Evolutionary conservation across 176 grass and related monocot genomes (phyloP), one percentile per base, ranked within the genome.

Genomic region (Poa pratensis): DNA sequence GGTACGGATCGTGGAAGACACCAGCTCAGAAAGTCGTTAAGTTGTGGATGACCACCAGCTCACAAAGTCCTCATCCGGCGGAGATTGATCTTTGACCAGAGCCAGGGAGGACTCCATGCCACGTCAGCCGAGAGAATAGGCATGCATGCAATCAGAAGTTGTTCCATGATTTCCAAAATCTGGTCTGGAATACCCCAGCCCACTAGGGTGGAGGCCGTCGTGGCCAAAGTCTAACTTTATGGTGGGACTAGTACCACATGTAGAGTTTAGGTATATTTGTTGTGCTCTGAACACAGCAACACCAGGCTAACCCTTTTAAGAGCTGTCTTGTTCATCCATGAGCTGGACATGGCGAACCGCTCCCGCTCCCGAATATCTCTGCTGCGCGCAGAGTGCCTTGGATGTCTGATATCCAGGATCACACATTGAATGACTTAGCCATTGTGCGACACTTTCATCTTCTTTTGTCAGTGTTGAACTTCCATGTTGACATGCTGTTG

Each of bases 401-500:
- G 12, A 46, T 73, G 42, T 15, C 22, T 73, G 69, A 26, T 48
- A 73, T 43, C 12, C 37, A 8, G 0, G 42, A 73, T 48, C 42
- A 3, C 43, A 16, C 43, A 27, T 73, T 16, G 15, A 73, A 26
- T 46, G 70, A 22, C 22, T 73, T 73, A 49, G 69, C 69, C 69
- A 49, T 8, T 49, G 42, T 27, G 70, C 0, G 43, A 27, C 70
- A 7, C 22, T 73, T 49, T 46, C 15, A 49, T 46, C 6, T 28
- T 26, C 45, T 74, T 51, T 74, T 51, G 71, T 3, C 43, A 28
- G 24, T 51, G 45, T 65, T 61, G 18, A 76, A 28, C 14, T 34
- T 45, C 50, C 9, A 49, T 76, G 49, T 68, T 89, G 50, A 67
- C 62, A 76, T 51, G 50, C 69, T 51, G 70, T 85, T 42, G 70